Evolutionary conservation across 2,329 filamentous ascomycete species (phyloP).

Genomic region (Madurella mycetomatis): DNA sequence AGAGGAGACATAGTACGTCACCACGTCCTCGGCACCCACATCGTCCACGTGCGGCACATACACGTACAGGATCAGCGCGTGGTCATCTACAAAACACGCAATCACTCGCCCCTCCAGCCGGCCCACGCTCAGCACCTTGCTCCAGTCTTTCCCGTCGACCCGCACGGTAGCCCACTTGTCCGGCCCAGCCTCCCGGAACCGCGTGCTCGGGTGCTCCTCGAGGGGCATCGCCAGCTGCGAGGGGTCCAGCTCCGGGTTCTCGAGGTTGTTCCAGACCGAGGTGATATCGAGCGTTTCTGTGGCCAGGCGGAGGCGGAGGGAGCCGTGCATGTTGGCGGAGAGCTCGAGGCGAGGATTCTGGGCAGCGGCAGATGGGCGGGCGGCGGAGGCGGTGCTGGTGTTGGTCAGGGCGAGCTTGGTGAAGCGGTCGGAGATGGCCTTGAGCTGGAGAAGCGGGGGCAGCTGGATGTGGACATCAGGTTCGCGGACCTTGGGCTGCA

Average conservation of each 20-base stretch:
- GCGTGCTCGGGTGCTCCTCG: conserved; percentile 75
- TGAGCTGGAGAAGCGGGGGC: conserved; percentile 80
- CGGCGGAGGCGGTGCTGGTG: conserved; percentile 22
- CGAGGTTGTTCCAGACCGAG: conserved; percentile 78
- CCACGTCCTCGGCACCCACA: conserved; percentile 60
- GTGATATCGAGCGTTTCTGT: conserved; percentile 83
- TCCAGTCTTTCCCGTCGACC: conserved; percentile 94
- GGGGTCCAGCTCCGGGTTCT: conserved; percentile 84
- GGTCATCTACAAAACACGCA: conserved; percentile 79
- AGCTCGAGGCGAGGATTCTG: conserved; percentile 70
- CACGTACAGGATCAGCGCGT: conserved; percentile 78
- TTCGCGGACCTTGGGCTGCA: conserved; percentile 85
- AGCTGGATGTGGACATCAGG: conserved; percentile 92
- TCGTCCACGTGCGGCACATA: conserved; percentile 71
- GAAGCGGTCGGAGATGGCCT: conserved; percentile 91
- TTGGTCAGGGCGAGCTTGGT: conserved; percentile 66
- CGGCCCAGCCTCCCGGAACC: conserved; percentile 70
- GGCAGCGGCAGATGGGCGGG: conserved; percentile 2
- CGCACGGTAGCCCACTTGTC: conserved; percentile 84
- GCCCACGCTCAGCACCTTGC: conserved; percentile 86
- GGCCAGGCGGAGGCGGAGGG: conserved; percentile 70
- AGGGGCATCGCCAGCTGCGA: conserved; percentile 66
- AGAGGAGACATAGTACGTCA: conserved; percentile 53
- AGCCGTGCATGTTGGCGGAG: conserved; percentile 91
- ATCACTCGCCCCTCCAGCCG: conserved; percentile 86